These are phyloP conservation scores for Durusdinium trenchii DNA, from an alignment of 73 alveolate species.

Conservation along the genomic window DNA sequence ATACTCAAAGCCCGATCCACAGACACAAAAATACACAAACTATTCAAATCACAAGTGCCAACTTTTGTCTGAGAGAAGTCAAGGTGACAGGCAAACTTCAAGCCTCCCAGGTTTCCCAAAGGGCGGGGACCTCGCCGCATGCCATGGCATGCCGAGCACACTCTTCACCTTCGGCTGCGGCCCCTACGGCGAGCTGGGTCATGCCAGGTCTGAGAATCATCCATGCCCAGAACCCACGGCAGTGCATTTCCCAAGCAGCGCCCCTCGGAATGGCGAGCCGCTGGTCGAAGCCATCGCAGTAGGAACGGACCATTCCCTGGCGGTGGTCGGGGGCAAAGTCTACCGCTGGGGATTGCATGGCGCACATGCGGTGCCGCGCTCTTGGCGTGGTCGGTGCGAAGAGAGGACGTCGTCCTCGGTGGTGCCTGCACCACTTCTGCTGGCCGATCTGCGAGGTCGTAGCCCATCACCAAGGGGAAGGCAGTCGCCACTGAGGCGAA, in stretches of 20 bases:
- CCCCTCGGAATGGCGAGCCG: slow-evolving; percentile 16
- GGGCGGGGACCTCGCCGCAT: no score
- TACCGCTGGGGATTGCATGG: slow-evolving; percentile 79
- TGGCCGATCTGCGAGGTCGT: slow-evolving; percentile 23
- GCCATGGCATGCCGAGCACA: slow-evolving; percentile 10
- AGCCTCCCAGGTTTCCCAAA: background rate
- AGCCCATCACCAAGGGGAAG: background rate
- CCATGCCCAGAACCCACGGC: background rate
- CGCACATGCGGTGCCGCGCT: slow-evolving; percentile 82
- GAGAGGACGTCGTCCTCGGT: background rate
- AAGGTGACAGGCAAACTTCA: background rate
- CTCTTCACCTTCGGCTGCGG: slow-evolving; percentile 69
- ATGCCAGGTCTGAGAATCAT: background rate
- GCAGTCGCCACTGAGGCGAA: background rate
- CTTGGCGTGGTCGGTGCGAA: slow-evolving; percentile 29
- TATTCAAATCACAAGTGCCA: no score
- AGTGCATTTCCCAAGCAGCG: slow-evolving; percentile 13
- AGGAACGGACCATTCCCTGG: slow-evolving; percentile 91
- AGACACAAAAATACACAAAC: no score
- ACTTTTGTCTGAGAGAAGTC: background rate
- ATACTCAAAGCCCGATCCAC: no score
- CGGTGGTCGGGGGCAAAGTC: slow-evolving; percentile 67
- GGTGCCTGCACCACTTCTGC: slow-evolving; percentile 54
- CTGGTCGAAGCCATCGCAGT: slow-evolving; percentile 46
- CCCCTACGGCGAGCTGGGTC: slow-evolving; percentile 52